Evolutionary conservation across 495 filamentous ascomycete genomes (phyloP).

Genomic region (Parathielavia appendiculata): DNA sequence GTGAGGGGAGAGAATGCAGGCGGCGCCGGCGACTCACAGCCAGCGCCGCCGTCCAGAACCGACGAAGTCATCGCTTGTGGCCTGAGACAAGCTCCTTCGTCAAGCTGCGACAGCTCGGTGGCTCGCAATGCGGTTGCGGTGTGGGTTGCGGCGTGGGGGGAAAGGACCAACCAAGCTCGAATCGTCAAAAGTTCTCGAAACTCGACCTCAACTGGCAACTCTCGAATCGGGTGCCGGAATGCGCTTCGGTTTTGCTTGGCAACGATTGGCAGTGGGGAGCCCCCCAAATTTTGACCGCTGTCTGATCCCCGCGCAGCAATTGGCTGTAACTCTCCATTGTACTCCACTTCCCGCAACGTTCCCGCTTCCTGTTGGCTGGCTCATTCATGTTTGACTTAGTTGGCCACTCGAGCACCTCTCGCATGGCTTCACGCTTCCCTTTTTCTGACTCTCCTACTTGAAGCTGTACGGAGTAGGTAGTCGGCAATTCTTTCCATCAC

Average conservation of each 20-base stretch:
- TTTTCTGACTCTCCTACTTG: too few relatives aligned
- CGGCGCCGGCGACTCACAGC: constrained; percentile 29
- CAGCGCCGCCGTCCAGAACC: constrained; percentile 23
- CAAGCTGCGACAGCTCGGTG: constrained; percentile 19
- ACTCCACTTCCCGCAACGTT: constrained; percentile 5
- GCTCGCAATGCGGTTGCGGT: constrained; percentile 5
- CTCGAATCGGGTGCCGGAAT: constrained; percentile 20
- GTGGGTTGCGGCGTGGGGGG: constrained; percentile 2
- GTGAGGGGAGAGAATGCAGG: constrained; percentile 35
- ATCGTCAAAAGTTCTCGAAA: neutral
- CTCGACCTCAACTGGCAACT: constrained; percentile 3
- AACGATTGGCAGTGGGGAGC: constrained; percentile 12
- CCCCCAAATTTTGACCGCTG: constrained; percentile 17
- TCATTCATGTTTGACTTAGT: neutral
- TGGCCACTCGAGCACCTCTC: neutral
- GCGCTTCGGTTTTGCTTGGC: constrained; percentile 12
- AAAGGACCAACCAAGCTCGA: neutral
- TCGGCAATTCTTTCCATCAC: too few relatives aligned
- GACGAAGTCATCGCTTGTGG: constrained; percentile 39
- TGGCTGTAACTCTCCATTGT: constrained; percentile 10
- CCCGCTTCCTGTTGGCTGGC: constrained; percentile 2
- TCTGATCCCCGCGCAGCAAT: neutral
- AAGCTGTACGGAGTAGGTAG: too few relatives aligned
- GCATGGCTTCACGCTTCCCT: neutral
- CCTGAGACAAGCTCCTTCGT: constrained; percentile 35